These are phyloP conservation scores for Huiozyma sinensis DNA, from an alignment of 805 yeast genomes.

Conservation along the genomic window DNA sequence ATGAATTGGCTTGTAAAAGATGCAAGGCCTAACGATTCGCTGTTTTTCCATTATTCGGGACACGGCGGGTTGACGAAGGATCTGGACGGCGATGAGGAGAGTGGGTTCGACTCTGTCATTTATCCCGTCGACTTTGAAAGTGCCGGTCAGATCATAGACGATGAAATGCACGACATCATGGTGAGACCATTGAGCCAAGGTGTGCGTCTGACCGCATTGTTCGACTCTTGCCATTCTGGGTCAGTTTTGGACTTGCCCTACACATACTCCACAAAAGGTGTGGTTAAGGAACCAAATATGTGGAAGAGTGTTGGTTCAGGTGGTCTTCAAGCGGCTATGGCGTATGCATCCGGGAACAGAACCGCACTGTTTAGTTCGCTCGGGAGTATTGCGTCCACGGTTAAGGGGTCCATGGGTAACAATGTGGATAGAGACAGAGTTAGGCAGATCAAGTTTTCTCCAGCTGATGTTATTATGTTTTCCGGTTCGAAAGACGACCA, in stretches of 20 bases:
- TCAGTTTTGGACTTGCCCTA: conserved; percentile 73
- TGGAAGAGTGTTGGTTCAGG: conserved; percentile 67
- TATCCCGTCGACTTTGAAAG: conserved; percentile 64
- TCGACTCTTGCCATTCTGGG: conserved; percentile 83
- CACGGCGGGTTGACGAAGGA: conserved; percentile 75
- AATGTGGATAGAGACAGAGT: conserved; percentile 35
- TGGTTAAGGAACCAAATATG: conserved; percentile 68
- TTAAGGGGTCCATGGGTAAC: conserved; percentile 31
- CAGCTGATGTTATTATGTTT: conserved; percentile 67
- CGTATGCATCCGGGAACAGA: conserved; percentile 51
- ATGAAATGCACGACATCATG: conserved; percentile 58
- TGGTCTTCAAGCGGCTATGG: conserved; percentile 45
- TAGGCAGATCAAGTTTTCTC: conserved; percentile 48
- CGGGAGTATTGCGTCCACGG: conserved; percentile 34
- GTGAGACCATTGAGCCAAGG: conserved; percentile 64
- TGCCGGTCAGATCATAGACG: conserved; percentile 64
- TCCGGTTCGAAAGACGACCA: conserved; percentile 81
- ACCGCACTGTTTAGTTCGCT: conserved; percentile 34
- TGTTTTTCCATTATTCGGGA: conserved; percentile 78
- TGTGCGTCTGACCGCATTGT: conserved; percentile 65
- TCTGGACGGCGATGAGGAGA: conserved; percentile 62
- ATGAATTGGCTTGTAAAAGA: conserved; percentile 72
- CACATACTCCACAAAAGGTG: conserved; percentile 73
- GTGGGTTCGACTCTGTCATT: conserved; percentile 61
- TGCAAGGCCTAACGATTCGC: conserved; percentile 66